Evolutionary conservation across 2,329 filamentous ascomycete genomes (phyloP), one percentile per base, ranked within the genome.

Genomic region (Colletotrichum musae): DNA sequence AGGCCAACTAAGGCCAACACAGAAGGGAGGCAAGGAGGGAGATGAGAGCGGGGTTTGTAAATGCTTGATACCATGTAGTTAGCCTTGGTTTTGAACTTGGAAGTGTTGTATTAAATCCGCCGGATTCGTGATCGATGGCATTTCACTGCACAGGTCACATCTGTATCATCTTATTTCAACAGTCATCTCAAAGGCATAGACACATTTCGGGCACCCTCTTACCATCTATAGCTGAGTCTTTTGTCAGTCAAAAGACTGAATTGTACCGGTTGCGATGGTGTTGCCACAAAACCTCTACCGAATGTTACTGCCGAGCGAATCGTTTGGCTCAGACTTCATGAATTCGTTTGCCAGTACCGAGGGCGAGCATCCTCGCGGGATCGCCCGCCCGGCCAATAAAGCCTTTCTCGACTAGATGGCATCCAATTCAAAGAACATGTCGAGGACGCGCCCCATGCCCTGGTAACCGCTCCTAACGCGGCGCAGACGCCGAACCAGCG

Each of bases 1-100:
- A 71, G 26, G 64, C 72, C 13, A 64, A 65, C 57, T 67, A 45
- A 16, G 12, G 1, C 43, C 18, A 5, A 9, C n/a, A 9, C 47
- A 12, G 13, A 7, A 43, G 13, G 10, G 39, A 12, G 41, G 6
- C 10, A 43, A 15, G 16, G 1, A 4, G 15, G 2, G 9, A 12
- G 13, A 43, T 43, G 7, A 15, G 41, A 43, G 4, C 5, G 15
- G 41, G 15, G 41, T 43, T 43, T 12, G 13, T n/a, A 43, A 15
- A 43, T 43, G 41, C 16, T 43, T 43, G 15, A 43, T 43, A 43
- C 41, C 41, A 43, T 43, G 41, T 43, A 43, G 41, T 43, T 43
- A 43, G 41, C 41, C 41, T 43, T 15, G 41, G 41, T 43, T 43
- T 43, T 43, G 41, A 15, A 15, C 41, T 43, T 15, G 6, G 15